Percentiles rank a stretch among this genome's conserved stretches.
Evolutionary conservation across 2,329 filamentous ascomycete species (phyloP).

Genomic region (Verticillium nonalfalfae): DNA sequence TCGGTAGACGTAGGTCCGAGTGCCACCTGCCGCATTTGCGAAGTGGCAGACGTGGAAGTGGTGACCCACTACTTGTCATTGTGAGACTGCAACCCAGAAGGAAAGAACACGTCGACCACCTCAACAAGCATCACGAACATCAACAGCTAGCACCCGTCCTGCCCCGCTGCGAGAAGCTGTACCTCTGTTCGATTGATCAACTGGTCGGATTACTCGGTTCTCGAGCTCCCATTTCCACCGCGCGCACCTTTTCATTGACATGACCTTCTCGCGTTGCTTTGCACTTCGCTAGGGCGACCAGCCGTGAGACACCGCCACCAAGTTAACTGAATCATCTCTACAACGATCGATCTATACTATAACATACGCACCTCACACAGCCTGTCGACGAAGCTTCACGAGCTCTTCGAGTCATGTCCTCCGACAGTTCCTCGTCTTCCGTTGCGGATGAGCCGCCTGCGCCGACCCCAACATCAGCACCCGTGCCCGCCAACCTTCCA

Average conservation of each 20-base stretch:
- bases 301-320: neutral
- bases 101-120: neutral
- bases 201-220: neutral
- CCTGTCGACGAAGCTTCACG: neutral
- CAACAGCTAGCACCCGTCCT: neutral
- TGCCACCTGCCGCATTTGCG: neutral
- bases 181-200: neutral
- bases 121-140: neutral
- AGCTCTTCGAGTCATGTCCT: conserved; percentile 28
- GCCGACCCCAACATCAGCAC: conserved; percentile 12
- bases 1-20: neutral
- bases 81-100: neutral
- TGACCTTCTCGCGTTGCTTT: neutral
- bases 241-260: neutral
- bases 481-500: neutral
- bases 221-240: neutral
- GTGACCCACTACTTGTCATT: neutral
- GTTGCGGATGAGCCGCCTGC: conserved; percentile 17
- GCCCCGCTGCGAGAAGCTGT: neutral
- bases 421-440: conserved; percentile 18
- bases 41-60: neutral
- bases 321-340: neutral
- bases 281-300: neutral
- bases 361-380: neutral
- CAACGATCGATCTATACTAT: neutral